Base-by-base conservation (phyloP, 805 yeast species). In the Wickerhamomyces silvicola region DNA sequence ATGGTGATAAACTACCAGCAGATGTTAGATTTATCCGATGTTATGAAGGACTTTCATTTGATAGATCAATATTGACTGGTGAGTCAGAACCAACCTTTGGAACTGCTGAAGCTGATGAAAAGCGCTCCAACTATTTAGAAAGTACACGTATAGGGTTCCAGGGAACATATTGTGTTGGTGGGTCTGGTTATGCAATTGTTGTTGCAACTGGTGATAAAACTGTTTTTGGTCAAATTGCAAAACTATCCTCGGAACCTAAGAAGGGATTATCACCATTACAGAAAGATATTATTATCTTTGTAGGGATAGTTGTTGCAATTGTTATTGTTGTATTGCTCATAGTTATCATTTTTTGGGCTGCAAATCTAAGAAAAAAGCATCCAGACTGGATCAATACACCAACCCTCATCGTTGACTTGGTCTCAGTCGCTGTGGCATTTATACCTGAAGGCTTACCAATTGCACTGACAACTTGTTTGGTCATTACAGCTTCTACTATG, bases 361-460 rank as follows among this genome's bases (percentile, higher is more conserved):
- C 60, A 5, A 68, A 69, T 68, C 35, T 68, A 13, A 54, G 57
- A 18, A 51, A 55, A 22, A 36, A 38, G 10, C 60, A 64, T 36
- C 64, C 62, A 8, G 58, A 48, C 26, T 67, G 68, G 69, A 65
- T 69, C 29, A 43, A 50, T 28, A 65, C 58, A 8, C 56, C 69
- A 4, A 45, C 57, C 10, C 51, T 69, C 36, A 62, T 65, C 25
- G 59, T 66, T 17, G 70, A 66, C 38, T 36, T 62, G 28, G 70
- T 69, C 30, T 63, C 69, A 4, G 56, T 70, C 26, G 60, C 66
- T 2, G 72, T 70, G 24, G 63, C 76, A 1, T 69, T 70, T 35
- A 65, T 70, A 28, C 75, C 75, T 6, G 73, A 70, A 43, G 74
- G 75, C 25, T 53, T 66, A 20, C 78, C 63, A 35, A 70, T 57